Percentiles rank a stretch among this genome's conserved stretches.
Conservation (phyloP, 257 asterid genomes). For the Solanum pinnatisectum region DNA sequence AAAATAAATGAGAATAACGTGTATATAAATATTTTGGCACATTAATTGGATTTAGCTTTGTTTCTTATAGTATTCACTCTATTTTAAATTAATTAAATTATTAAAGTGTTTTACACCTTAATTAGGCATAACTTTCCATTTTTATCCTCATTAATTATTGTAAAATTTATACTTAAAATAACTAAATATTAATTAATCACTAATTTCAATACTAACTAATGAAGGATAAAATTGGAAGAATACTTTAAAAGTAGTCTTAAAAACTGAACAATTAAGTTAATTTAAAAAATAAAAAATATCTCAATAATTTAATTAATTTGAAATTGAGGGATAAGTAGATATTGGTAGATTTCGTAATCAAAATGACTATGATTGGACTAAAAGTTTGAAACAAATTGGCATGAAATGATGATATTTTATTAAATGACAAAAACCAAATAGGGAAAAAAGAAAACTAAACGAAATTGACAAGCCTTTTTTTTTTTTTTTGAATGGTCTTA, state of each 20-base stretch:
- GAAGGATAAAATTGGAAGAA: too few species aligned
- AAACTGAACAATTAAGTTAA: too few species aligned
- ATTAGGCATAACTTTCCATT: accelerated
- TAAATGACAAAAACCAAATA: not conserved
- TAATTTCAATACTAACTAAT: too few species aligned
- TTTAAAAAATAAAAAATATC: too few species aligned
- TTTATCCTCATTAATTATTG: too few species aligned
- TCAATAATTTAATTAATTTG: too few species aligned
- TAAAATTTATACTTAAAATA: too few species aligned
- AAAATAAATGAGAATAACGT: not conserved
- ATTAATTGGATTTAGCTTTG: not conserved
- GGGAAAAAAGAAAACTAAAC: not conserved
- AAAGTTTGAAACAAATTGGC: not conserved
- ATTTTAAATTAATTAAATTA: too few species aligned
- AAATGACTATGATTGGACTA: not conserved
- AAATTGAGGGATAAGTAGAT: not conserved
- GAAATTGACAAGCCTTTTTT: not conserved
- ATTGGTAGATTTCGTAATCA: not conserved
- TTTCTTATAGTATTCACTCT: not conserved
- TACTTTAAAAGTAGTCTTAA: too few species aligned
- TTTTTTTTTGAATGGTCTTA: too few species aligned
- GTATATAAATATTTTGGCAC: not conserved
- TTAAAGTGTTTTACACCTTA: accelerated
- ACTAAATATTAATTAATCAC: too few species aligned
- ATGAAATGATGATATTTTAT: not conserved